Evolutionary conservation across 2,329 filamentous ascomycete genomes (phyloP), one percentile per base, ranked within the genome.

Genomic region (Aspergillus oerlinghausenensis): DNA sequence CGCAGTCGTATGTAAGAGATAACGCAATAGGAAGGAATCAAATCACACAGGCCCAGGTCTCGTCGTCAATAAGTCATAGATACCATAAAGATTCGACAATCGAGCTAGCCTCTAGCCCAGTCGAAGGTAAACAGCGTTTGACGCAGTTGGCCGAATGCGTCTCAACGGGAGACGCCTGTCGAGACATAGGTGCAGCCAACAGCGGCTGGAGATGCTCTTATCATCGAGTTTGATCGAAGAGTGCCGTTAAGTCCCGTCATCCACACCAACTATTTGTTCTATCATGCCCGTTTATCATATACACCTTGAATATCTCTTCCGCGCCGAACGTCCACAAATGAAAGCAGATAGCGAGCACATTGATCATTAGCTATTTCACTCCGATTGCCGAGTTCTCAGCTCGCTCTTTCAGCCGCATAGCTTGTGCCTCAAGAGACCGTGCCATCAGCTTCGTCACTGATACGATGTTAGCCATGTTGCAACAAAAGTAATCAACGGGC

Each of bases 371-470:
- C 21, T 47, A 47, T 17, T 26, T 11, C 11, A 47, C 23, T 23
- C 43, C 21, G 3, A 47, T 11, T 47, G 21, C 43, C 43, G 43
- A 47, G 43, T 47, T 47, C 43, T 47, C 43, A 26, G 43, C 49
- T n/a, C 85, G 80, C 59, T 83, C 82, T 65, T 82, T 84, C 75
- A 88, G 83, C 63, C 85, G 82, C 58, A 79, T 77, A 38, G 85
- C 85, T 71, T 88, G 85, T 35, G 81, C 80, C 67, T 88, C 84
- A 45, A 88, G 77, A 28, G 85, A 85, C 59, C 82, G 82, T 51
- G 84, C 83, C 83, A 88, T 88, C 51, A 88, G 79, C 70, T 85
- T 85, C n/a, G 84, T 87, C 48, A 88, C 85, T 87, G 51, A 35
- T 3, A 19, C 38, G 8, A 51, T 38, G 55, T 73, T 65, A 75